A percentile compares a stretch with the other conserved stretches of the same genome.
Conservation (phyloP, 306 rosid genomes). For the Canavalia ensiformis region DNA sequence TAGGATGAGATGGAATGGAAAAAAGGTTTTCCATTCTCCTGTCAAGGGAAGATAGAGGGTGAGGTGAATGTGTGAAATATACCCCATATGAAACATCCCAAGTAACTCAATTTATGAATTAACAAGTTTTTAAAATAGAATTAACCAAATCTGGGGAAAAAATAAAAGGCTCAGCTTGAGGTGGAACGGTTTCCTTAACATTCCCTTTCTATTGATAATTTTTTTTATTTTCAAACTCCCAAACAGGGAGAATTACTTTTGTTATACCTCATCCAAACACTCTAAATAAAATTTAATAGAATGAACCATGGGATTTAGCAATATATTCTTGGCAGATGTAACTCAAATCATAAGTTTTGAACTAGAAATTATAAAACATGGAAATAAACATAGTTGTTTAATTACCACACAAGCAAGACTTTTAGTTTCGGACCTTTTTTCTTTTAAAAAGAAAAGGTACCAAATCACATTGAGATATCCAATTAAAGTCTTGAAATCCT, state of each 20-base stretch:
- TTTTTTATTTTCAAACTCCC: background rate
- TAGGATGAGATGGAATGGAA: background rate
- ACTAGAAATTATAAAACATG: background rate
- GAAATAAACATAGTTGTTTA: background rate
- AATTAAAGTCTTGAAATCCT: background rate
- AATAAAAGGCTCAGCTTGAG: constrained; percentile 11
- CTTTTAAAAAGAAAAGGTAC: no score
- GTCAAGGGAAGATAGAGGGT: background rate
- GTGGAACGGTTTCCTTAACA: background rate
- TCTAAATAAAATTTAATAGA: background rate
- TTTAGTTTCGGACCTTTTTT: background rate
- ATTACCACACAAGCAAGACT: background rate
- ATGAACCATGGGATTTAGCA: background rate
- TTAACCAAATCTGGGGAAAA: background rate
- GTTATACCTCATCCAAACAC: constrained; percentile 1
- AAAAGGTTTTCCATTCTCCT: no score
- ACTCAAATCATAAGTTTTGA: background rate
- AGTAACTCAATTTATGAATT: background rate
- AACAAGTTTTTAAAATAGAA: background rate
- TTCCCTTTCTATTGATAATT: background rate
- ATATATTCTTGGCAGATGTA: background rate
- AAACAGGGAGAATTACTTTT: background rate
- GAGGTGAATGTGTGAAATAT: background rate
- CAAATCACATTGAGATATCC: background rate
- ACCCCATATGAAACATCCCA: background rate